Base-by-base conservation (phyloP, 306 rosid genomes). In the Acacia confusa region DNA sequence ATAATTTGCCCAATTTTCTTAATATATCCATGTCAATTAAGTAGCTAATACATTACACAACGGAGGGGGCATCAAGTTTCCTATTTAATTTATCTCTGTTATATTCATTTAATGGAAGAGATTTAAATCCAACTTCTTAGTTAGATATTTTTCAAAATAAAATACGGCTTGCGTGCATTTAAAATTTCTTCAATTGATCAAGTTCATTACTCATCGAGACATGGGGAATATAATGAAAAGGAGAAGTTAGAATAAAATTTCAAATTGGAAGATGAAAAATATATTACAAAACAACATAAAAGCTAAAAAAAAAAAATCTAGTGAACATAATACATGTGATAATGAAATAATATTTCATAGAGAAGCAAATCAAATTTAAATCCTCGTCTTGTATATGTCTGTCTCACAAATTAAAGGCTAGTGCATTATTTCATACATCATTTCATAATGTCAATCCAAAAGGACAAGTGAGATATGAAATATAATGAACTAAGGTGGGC, bases 361-460 rank as follows among this genome's bases (percentile, higher is more conserved):
- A 47, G 17, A 12, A 52, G 7, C 25, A 19, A 55, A 16, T 4
- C n/a, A 27, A 4, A 75, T 38, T 70, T 43, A 25, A 41, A 72
- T 45, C 60, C 40, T 40, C 14, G 11, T 36, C 64, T 36, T 24
- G 10, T 8, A 50, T 34, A 27, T 36, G 10, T 55, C 25, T 50
- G 64, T 55, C 25, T 32, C 63, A 70, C 40, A 64, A 43, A 43
- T 43, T 43, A 43, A 38, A 68, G 40, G 57, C 61, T 50, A 50
- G 1, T 20, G 61, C 61, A n/a, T 27, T 47, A 61, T 27, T 41
- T 41, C 48, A 36, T 36, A 5, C 10, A 83, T 79, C 65, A 73
- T 77, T 85, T 87, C 82, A 73, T 61, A 78, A 76, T 55, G 70
- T 79, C 61, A 85, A 76, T 80, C 82, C 79, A 82, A 82, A 77